Conservation (phyloP, 768 basidiomycete species). For the Lactarius indigo region DNA sequence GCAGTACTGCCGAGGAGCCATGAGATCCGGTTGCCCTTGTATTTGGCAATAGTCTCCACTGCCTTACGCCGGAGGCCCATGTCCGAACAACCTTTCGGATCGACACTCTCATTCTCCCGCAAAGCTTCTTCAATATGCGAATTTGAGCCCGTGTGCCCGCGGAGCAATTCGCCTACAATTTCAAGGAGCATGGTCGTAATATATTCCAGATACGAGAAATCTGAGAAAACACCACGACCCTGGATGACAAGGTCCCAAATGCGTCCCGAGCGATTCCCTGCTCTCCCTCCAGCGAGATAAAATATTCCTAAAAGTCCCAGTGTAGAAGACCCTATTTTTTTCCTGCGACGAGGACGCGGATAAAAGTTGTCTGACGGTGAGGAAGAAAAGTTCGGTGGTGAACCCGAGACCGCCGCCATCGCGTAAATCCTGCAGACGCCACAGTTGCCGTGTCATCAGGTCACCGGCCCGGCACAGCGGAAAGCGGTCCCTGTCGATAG, state of each 20-base stretch:
- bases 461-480: not conserved
- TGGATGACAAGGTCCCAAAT: no score
- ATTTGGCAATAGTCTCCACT: not conserved
- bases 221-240: no score
- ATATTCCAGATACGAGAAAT: not conserved
- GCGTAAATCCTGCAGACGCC: no score
- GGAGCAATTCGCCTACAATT: not conserved
- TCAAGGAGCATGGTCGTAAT: not conserved
- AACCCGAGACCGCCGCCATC: no score
- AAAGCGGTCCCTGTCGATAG: not conserved
- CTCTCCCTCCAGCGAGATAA: not conserved
- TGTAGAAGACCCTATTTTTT: not conserved
- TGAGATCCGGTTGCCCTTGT: not conserved
- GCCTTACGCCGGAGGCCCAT: not conserved
- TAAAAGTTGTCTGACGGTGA: no score
- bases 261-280: no score
- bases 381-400: no score
- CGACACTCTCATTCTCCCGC: not conserved
- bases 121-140: not conserved
- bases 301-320: not conserved
- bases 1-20: not conserved
- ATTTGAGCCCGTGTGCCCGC: not conserved
- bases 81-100: not conserved
- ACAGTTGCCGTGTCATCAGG: not conserved
- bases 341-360: no score